phyloP scores from a whole-genome alignment of 2,329 filamentous ascomycete species.

The Fusarium goolgardi region DNA sequence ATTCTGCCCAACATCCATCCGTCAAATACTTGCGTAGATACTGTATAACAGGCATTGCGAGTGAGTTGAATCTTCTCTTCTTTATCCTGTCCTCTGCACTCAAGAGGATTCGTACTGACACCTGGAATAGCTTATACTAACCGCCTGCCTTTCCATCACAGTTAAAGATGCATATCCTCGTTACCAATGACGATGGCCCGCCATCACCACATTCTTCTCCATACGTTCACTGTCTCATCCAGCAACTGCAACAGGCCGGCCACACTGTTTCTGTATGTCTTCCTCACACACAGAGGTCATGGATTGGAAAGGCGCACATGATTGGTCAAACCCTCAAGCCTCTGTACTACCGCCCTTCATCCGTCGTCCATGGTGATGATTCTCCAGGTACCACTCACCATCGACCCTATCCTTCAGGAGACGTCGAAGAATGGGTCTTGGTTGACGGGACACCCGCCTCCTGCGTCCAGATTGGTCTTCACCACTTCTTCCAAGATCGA shows the following conservation, averaged over 20 bases:
- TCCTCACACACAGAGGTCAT: conserved; percentile 90
- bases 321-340: conserved; percentile 89
- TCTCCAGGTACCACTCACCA: conserved; percentile 74
- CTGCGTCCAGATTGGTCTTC: conserved; percentile 84
- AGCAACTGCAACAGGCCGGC: conserved; percentile 76
- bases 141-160: background rate
- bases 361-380: conserved; percentile 55
- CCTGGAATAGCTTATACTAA: background rate
- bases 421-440: conserved; percentile 81
- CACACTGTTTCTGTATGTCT: conserved; percentile 93
- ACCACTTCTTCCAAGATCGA: conserved; percentile 80
- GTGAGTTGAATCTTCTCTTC: conserved; percentile 6
- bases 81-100: background rate
- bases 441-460: conserved; percentile 84
- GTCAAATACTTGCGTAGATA: conserved; percentile 23
- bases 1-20: conserved; percentile 15
- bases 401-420: conserved; percentile 63
- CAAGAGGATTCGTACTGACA: background rate
- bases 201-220: conserved; percentile 82
- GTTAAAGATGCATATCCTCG: conserved; percentile 68
- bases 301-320: conserved; percentile 98
- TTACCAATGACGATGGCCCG: conserved; percentile 85
- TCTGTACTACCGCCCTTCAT: conserved; percentile 79
- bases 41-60: conserved; percentile 17
- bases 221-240: conserved; percentile 80